Evolutionary conservation across 257 asterid species (phyloP).

Genomic region (Anisodus tanguticus): DNA sequence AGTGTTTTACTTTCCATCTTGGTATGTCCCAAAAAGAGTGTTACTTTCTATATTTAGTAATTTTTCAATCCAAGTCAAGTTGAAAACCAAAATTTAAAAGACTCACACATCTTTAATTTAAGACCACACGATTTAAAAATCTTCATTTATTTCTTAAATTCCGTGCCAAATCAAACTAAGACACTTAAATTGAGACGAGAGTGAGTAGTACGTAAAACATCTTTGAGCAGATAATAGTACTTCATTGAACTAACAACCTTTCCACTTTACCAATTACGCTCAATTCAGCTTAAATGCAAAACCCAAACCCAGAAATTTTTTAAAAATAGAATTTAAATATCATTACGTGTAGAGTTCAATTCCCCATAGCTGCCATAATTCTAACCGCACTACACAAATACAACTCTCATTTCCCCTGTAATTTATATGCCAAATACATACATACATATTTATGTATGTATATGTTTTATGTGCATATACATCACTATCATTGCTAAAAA

Average conservation of each 20-base stretch:
- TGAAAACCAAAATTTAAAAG: no score
- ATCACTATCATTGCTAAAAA: background rate
- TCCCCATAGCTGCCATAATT: background rate
- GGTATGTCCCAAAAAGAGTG: no score
- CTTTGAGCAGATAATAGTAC: background rate
- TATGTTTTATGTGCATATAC: background rate
- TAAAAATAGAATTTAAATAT: background rate
- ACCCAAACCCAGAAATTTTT: background rate
- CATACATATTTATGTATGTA: background rate
- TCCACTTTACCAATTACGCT: background rate
- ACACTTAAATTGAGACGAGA: no score
- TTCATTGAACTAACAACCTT: background rate
- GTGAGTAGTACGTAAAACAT: background rate
- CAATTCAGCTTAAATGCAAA: background rate
- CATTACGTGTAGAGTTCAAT: background rate
- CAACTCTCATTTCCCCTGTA: background rate
- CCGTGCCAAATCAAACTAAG: no score
- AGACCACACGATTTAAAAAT: no score
- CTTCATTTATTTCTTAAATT: no score
- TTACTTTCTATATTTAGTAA: no score
- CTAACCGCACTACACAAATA: background rate
- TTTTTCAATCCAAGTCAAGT: no score
- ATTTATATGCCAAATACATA: background rate
- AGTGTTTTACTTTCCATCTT: no score
- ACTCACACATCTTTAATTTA: no score